Percentiles rank a stretch among this genome's conserved stretches.
Evolutionary conservation across 2,329 filamentous ascomycete genomes (phyloP).

Genomic region (Diaporthe longicolla): DNA sequence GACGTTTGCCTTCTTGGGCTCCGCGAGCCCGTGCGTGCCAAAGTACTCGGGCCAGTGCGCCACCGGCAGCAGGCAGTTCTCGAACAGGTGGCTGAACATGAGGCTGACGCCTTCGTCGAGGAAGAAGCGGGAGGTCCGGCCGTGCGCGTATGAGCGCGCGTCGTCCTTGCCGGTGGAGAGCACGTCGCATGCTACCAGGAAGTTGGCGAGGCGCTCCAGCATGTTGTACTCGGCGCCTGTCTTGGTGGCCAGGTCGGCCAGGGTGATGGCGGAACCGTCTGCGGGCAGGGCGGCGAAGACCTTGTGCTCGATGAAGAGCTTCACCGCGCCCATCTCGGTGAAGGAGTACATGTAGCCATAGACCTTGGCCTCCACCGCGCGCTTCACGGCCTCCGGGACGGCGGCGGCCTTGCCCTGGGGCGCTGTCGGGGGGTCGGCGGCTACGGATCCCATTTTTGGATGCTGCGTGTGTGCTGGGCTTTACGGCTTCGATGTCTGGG

Average conservation of each 20-base stretch:
- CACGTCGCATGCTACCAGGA: constrained; percentile 20
- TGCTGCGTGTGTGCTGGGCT: background rate
- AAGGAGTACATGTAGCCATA: constrained; percentile 31
- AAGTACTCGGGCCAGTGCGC: constrained; percentile 48
- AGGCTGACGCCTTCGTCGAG: constrained; percentile 23
- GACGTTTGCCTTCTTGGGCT: constrained; percentile 43
- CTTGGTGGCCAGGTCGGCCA: background rate
- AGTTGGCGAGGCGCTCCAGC: constrained; percentile 20
- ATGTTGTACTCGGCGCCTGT: constrained; percentile 26
- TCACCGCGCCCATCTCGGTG: constrained; percentile 24
- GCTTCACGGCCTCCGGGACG: constrained; percentile 16
- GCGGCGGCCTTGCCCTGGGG: constrained; percentile 15
- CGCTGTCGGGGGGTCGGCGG: constrained; percentile 23
- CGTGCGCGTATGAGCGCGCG: background rate
- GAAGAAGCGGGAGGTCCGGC: constrained; percentile 25
- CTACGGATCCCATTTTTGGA: constrained; percentile 19
- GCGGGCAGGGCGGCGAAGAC: constrained; percentile 16
- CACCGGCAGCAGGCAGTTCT: constrained; percentile 48
- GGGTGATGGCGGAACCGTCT: constrained; percentile 5
- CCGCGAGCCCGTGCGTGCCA: constrained; percentile 43
- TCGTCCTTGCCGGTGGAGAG: background rate
- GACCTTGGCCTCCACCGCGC: constrained; percentile 20
- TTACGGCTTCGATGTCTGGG: background rate
- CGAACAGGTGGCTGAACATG: constrained; percentile 41
- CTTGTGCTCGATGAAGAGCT: constrained; percentile 28